phyloP scores from a whole-genome alignment of 306 rosid species.

The Glycine tomentella region DNA sequence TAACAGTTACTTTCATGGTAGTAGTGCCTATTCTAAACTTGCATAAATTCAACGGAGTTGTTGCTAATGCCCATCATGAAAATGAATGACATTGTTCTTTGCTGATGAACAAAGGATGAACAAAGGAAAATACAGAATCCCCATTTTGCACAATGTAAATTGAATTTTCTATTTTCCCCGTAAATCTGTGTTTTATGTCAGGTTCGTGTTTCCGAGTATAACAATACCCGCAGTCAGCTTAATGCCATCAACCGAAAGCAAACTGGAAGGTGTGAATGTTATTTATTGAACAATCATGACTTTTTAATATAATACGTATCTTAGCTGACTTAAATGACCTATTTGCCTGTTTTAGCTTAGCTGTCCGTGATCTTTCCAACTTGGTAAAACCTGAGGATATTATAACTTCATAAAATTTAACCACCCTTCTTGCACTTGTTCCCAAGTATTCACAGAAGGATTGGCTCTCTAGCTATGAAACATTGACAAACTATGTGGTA shows the following conservation, averaged over 20 bases:
- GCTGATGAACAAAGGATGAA: too few relatives aligned
- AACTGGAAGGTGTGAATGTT: slow-evolving; percentile 74
- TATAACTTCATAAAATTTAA: slow-evolving; percentile 48
- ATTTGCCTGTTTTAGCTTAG: slow-evolving; percentile 60
- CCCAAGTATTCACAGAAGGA: slow-evolving; percentile 90
- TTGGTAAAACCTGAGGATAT: slow-evolving; percentile 83
- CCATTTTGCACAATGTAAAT: not conserved
- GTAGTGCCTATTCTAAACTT: not conserved
- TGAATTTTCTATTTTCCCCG: slow-evolving; percentile 7
- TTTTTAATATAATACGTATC: not conserved
- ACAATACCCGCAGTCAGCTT: slow-evolving; percentile 77
- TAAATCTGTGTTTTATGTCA: slow-evolving; percentile 42
- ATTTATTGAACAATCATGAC: not conserved
- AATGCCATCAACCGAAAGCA: slow-evolving; percentile 88
- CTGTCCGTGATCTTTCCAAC: slow-evolving; percentile 83
- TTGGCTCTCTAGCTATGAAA: slow-evolving; percentile 86
- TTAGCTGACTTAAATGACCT: slow-evolving; percentile 24
- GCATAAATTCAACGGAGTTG: not conserved
- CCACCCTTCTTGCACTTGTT: slow-evolving; percentile 45
- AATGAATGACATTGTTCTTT: not conserved
- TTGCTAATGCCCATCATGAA: not conserved
- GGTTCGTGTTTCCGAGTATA: slow-evolving; percentile 87
- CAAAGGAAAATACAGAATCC: not conserved
- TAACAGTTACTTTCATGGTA: not conserved
- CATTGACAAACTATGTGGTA: slow-evolving; percentile 86